Base-by-base conservation (phyloP, 2,329 filamentous ascomycete species). In the Aspergillus sojae region DNA sequence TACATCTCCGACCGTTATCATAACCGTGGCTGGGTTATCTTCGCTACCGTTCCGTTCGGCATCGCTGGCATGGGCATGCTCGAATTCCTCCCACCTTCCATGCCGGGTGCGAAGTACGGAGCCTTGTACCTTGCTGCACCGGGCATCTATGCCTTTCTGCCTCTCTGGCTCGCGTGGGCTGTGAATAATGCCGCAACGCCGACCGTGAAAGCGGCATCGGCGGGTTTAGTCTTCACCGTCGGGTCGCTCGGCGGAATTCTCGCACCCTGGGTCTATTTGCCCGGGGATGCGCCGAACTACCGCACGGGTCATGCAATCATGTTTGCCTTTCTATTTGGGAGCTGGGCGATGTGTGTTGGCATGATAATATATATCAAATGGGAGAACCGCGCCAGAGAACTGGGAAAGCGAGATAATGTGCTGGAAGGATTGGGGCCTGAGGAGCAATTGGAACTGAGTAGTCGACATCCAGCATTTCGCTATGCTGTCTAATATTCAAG, bases 181-280 rank as follows among this genome's bases (percentile, higher is more conserved):
- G 52, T 63, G 1, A 60, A 63, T 16, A 63, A 60, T 16, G 57
- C 61, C 2, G 52, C 61, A 1, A 60, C 57, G 1, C 57, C 52
- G 5, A 63, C 57, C 1, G 52, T 34, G 1, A 60, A 39, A 21
- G 61, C 61, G 21, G 57, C 50, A 1, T 57, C 53, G 19, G 4
- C 52, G 19, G 61, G 61, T 0, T 16, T 57, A 28, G 61, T 63
- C 23, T 60, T 63, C 28, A 50, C 50, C 6, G 28, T 52, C 12
- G 61, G 50, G 1, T 60, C 57, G 9, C n/a, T 63, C 4, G 61
- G 61, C 0, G 61, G 57, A 2, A 52, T 63, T n/a, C 39, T 63
- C 32, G 57, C 61, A 32, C 57, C 61, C 32, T 63, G 61, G 57
- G 43, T 60, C 21, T 63, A 63, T 50, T 36, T 63, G 12, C 21